phyloP scores from a whole-genome alignment of 306 rosid species.

The Rosa rugosa region DNA sequence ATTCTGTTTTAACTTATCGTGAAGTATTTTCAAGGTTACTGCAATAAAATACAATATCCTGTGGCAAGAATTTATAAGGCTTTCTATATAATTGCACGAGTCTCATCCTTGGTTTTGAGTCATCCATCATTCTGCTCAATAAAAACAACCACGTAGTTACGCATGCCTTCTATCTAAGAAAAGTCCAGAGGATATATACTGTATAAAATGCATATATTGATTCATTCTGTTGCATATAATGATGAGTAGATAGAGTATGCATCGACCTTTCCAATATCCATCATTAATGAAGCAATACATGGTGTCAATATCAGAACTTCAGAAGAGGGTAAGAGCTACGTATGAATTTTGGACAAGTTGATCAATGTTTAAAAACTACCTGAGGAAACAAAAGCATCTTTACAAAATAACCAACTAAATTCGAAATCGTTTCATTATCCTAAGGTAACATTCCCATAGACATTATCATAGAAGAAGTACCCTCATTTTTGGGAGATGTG shows the following conservation, averaged over 20 bases:
- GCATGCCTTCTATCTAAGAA: not conserved
- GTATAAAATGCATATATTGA: not conserved
- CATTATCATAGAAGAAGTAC: not conserved
- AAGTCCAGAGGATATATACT: not conserved
- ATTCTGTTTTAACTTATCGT: no score
- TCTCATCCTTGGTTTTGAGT: no score
- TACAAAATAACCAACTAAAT: not conserved
- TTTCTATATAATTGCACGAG: no score
- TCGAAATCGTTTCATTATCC: not conserved
- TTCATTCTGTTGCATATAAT: not conserved
- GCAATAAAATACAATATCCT: not conserved
- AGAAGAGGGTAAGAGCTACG: not conserved
- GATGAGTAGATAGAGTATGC: not conserved
- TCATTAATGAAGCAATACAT: not conserved
- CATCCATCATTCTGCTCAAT: not conserved
- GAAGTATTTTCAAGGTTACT: no score
- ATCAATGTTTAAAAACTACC: not conserved
- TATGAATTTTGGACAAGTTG: not conserved
- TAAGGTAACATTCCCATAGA: no score
- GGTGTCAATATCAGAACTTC: not conserved
- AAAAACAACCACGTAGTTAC: not conserved
- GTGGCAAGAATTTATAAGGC: not conserved
- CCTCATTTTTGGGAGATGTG: not conserved
- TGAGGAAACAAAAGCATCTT: no score
- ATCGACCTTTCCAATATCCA: not conserved